A percentile compares a stretch with the other conserved stretches of the same genome.
phyloP scores from a whole-genome alignment of 352 stramenopile species.

The Globisporangium iwayamae region DNA sequence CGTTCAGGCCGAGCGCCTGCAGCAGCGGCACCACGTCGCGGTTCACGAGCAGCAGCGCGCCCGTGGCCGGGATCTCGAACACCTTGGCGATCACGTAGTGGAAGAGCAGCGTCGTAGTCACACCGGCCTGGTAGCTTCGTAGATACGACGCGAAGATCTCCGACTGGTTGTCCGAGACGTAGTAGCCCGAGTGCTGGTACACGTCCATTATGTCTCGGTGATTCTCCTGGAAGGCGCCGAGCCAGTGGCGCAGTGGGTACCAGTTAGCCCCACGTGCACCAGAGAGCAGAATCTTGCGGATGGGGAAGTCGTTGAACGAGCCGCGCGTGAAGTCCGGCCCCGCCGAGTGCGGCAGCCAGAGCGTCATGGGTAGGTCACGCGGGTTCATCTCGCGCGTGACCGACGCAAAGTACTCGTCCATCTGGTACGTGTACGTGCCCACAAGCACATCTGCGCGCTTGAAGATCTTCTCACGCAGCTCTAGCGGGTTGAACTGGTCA shows the following conservation, averaged over 20 bases:
- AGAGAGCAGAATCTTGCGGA: constrained; percentile 70
- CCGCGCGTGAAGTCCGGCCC: constrained; percentile 55
- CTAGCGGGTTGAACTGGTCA: constrained; percentile 65
- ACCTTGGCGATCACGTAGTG: constrained; percentile 78
- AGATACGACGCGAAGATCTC: constrained; percentile 66
- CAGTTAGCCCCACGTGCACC: constrained; percentile 48
- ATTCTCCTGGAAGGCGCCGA: constrained; percentile 43
- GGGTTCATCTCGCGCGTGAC: constrained; percentile 42
- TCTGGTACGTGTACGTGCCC: constrained; percentile 73
- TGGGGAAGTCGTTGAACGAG: constrained; percentile 65
- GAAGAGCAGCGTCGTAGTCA: constrained; percentile 74
- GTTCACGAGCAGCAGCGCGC: constrained; percentile 64
- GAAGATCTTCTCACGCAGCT: constrained; percentile 60
- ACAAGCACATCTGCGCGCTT: constrained; percentile 63
- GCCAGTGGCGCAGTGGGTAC: constrained; percentile 72
- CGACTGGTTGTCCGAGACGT: constrained; percentile 59
- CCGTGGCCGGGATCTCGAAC: constrained; percentile 77
- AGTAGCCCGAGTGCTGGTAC: constrained; percentile 55
- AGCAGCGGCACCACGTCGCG: constrained; percentile 54
- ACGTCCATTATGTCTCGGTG: constrained; percentile 55
- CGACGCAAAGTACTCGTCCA: constrained; percentile 74
- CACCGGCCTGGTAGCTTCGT: constrained; percentile 61
- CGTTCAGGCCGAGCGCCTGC: constrained; percentile 43
- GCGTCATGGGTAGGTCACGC: constrained; percentile 53
- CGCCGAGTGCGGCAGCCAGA: constrained; percentile 71